Evolutionary conservation across 441 rosid genomes (phyloP).

Genomic region (Mallotus japonicus): DNA sequence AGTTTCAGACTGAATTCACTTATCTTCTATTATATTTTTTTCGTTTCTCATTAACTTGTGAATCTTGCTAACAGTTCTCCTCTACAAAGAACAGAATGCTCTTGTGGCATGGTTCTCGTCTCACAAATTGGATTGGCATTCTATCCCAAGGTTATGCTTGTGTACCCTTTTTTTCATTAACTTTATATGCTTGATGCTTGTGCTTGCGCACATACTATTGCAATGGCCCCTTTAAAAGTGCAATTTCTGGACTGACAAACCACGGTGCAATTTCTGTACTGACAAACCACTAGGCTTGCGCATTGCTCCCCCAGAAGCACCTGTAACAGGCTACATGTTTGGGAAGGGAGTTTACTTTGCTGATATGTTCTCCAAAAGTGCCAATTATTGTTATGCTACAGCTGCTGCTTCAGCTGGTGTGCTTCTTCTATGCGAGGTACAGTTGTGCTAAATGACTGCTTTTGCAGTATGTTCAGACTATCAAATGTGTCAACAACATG

Average conservation of each 20-base stretch:
- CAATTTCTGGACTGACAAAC: slow-evolving; percentile 27
- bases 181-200: neutral
- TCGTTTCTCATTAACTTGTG: slow-evolving; percentile 13
- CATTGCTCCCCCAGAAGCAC: slow-evolving; percentile 96
- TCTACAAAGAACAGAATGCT: slow-evolving; percentile 65
- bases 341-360: slow-evolving; percentile 98
- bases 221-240: neutral
- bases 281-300: slow-evolving; percentile 61
- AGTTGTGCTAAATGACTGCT: slow-evolving; percentile 9
- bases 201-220: no score
- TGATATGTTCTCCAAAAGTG: slow-evolving; percentile 97
- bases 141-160: slow-evolving; percentile 77
- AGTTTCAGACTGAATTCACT: neutral
- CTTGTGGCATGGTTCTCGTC: slow-evolving; percentile 95
- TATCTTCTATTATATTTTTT: neutral
- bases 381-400: slow-evolving; percentile 73
- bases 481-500: neutral
- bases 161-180: slow-evolving; percentile 5
- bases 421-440: slow-evolving; percentile 84
- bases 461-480: neutral
- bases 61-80: slow-evolving; percentile 50
- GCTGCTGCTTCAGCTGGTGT: slow-evolving; percentile 53
- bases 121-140: slow-evolving; percentile 91
- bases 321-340: slow-evolving; percentile 86
- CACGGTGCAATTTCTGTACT: slow-evolving; percentile 19